phyloP scores from a whole-genome alignment of 2,329 filamentous ascomycete genomes.

The Xylaria hypoxylon region DNA sequence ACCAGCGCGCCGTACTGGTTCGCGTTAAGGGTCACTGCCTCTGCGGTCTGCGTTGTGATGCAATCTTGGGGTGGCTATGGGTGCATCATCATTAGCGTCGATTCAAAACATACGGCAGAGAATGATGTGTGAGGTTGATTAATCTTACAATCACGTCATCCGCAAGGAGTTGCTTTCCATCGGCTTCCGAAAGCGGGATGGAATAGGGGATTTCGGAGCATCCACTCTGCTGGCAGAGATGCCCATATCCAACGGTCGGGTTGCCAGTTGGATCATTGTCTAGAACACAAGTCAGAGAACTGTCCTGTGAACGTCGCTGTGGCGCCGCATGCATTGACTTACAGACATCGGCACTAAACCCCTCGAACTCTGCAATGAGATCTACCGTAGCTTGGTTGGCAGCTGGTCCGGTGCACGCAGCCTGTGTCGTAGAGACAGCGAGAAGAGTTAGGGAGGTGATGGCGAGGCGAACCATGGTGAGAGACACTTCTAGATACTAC shows the following conservation, averaged over 20 bases:
- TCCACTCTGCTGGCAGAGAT: constrained; percentile 29
- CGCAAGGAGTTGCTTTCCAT: constrained; percentile 29
- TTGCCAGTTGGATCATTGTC: constrained; percentile 29
- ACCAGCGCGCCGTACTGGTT: constrained; percentile 31
- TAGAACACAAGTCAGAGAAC: background rate
- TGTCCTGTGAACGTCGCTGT: background rate
- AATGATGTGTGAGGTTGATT: background rate
- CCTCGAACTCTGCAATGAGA: constrained; percentile 26
- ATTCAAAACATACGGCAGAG: background rate
- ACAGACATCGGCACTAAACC: constrained; percentile 27
- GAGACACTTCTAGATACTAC: background rate
- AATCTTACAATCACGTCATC: constrained; percentile 24
- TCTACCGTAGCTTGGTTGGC: constrained; percentile 27
- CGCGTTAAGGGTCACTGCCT: constrained; percentile 16
- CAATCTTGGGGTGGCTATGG: constrained; percentile 25
- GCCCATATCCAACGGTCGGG: constrained; percentile 30
- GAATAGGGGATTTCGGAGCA: constrained; percentile 29
- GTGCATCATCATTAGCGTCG: background rate
- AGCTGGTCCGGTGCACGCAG: constrained; percentile 18
- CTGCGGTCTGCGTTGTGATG: constrained; percentile 22
- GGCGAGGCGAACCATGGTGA: constrained; percentile 24
- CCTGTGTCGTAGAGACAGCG: constrained; percentile 5
- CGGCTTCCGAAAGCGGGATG: constrained; percentile 28
- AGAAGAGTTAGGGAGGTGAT: constrained; percentile 6
- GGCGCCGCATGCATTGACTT: background rate